These are phyloP conservation scores for Russula olivacea DNA, from an alignment of 768 basidiomycete species.

Conservation along the genomic window DNA sequence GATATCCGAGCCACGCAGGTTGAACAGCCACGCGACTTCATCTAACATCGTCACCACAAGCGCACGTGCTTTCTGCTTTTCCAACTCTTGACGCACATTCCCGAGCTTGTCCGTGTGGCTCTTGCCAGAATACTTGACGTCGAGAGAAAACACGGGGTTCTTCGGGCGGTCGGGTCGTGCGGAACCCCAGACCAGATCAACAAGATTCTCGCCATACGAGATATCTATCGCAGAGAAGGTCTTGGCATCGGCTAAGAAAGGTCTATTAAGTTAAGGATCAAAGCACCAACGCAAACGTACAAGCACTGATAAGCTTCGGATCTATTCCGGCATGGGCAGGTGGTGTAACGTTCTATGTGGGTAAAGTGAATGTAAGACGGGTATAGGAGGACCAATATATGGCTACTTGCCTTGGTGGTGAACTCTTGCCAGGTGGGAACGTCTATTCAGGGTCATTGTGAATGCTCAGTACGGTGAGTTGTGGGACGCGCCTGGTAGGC, in stretches of 20 bases:
- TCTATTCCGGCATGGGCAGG: constrained; percentile 76
- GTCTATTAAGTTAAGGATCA: background rate
- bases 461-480: constrained; percentile 16
- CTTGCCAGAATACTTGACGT: constrained; percentile 71
- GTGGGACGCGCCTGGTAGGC: constrained; percentile 57
- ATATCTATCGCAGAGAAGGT: constrained; percentile 49
- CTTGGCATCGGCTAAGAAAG: constrained; percentile 54
- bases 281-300: constrained; percentile 34
- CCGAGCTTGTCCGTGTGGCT: constrained; percentile 60
- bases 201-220: constrained; percentile 68
- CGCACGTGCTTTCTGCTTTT: constrained; percentile 59
- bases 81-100: constrained; percentile 56
- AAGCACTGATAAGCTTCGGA: constrained; percentile 62
- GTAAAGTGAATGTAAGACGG: background rate
- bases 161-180: constrained; percentile 64
- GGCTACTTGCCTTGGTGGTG: constrained; percentile 52
- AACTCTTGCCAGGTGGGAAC: constrained; percentile 91
- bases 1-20: constrained; percentile 89
- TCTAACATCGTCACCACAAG: constrained; percentile 85
- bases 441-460: constrained; percentile 39
- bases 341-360: constrained; percentile 50
- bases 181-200: constrained; percentile 70
- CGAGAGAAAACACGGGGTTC: constrained; percentile 61
- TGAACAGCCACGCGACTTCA: constrained; percentile 92
- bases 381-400: background rate